Evolutionary conservation across 768 basidiomycete genomes (phyloP).

Genomic region (Tulasnella sp.): DNA sequence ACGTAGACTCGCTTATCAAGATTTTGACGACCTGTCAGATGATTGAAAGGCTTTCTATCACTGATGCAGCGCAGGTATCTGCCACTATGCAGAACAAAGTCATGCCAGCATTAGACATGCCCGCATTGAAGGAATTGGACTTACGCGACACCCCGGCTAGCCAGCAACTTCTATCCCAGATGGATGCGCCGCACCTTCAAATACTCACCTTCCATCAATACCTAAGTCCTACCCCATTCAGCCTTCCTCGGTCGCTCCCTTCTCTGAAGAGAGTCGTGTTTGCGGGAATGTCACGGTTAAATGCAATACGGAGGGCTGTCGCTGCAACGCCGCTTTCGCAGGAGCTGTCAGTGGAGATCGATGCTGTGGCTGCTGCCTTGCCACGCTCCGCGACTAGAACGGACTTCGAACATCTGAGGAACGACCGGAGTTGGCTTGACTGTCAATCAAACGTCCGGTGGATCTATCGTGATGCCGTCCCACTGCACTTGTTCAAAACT

Average conservation of each 20-base stretch:
- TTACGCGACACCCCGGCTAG: background rate
- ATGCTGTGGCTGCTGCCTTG: background rate
- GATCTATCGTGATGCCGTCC: background rate
- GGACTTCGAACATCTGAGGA: background rate
- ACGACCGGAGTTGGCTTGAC: background rate
- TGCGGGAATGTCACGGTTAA: background rate
- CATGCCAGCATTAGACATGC: background rate
- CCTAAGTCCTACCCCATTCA: background rate
- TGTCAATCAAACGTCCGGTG: background rate
- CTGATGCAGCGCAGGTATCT: background rate
- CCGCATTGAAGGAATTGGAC: background rate
- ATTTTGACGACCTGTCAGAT: background rate
- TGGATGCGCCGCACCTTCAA: background rate
- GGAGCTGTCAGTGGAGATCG: background rate
- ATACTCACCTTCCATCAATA: background rate
- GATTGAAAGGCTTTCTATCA: background rate
- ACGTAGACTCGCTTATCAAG: background rate
- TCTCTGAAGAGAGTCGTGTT: background rate
- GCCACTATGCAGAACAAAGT: background rate
- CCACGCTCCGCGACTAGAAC: background rate
- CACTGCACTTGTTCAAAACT: background rate
- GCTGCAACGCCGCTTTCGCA: background rate
- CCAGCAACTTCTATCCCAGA: background rate
- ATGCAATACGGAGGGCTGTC: background rate
- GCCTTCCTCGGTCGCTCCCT: background rate